Conservation (phyloP, 2,329 filamentous ascomycete genomes). For the Diaporthe sp. region DNA sequence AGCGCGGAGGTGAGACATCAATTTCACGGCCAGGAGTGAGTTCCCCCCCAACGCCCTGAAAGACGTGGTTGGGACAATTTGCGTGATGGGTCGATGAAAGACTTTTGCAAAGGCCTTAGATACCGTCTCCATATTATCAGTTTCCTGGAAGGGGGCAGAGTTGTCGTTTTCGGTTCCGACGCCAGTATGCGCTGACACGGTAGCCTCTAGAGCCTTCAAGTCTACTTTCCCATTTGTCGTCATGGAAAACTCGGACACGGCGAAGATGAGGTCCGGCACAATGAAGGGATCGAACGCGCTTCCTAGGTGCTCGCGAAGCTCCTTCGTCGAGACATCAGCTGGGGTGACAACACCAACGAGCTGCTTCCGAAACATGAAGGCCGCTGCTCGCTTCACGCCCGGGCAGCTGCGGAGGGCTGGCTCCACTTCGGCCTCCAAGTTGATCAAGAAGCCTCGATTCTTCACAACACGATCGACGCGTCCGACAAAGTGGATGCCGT, state of each 20-base stretch:
- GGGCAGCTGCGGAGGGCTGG: neutral
- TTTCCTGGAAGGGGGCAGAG: neutral
- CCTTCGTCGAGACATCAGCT: neutral
- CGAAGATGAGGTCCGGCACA: neutral
- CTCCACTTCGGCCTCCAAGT: neutral
- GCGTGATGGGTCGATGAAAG: neutral
- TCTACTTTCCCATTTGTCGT: neutral
- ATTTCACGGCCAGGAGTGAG: neutral
- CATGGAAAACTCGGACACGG: neutral
- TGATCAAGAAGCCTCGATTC: neutral
- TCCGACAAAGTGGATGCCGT: neutral
- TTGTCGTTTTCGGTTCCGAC: neutral
- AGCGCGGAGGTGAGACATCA: neutral
- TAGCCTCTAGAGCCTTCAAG: neutral
- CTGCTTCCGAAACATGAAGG: neutral
- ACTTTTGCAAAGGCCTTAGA: neutral
- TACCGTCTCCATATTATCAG: neutral
- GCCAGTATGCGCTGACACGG: neutral
- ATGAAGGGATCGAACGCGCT: neutral
- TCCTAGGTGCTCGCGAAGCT: neutral
- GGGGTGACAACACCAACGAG: neutral
- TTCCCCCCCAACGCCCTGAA: neutral
- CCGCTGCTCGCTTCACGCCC: neutral
- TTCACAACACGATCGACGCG: neutral
- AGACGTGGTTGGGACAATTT: neutral